These are phyloP conservation scores for Cornus kousa DNA, from an alignment of 148 eudicot genomes.

Conservation along the genomic window DNA sequence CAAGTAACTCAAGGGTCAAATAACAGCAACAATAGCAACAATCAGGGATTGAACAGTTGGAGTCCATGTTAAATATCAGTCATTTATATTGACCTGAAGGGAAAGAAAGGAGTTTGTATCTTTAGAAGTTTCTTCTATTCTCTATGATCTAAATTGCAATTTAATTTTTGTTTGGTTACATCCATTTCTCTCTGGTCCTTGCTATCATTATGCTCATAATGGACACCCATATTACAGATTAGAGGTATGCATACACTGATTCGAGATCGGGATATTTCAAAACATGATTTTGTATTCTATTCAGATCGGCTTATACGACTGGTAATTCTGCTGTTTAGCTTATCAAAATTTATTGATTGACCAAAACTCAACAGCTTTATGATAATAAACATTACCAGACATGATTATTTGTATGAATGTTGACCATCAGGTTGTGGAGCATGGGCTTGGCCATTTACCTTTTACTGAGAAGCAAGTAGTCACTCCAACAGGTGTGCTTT, in stretches of 20 bases:
- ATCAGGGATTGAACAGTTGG: neutral
- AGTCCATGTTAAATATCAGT: neutral
- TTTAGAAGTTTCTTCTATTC: neutral
- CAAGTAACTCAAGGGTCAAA: neutral
- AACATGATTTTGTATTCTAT: slow-evolving; percentile 94
- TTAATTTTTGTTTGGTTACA: neutral
- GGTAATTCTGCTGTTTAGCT: slow-evolving; percentile 41
- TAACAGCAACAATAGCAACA: neutral
- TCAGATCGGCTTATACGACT: slow-evolving; percentile 95
- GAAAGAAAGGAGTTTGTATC: neutral
- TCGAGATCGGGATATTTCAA: slow-evolving; percentile 85
- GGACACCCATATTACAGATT: slow-evolving; percentile 54
- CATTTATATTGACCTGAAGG: neutral
- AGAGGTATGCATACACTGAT: slow-evolving; percentile 98
- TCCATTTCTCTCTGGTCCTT: neutral
- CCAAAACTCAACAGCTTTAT: neutral
- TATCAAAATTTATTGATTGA: neutral
- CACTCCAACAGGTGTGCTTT: slow-evolving; percentile 80
- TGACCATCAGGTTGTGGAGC: slow-evolving; percentile 84
- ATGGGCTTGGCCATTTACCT: slow-evolving; percentile 98
- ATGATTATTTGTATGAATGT: slow-evolving; percentile 5
- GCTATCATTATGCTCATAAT: neutral
- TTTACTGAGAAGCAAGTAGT: slow-evolving; percentile 88
- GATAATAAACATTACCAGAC: neutral
- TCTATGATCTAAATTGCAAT: neutral